Evolutionary conservation across 805 yeast genomes (phyloP), one percentile per base, ranked within the genome.

Genomic region (Saccharomycopsis sp.): DNA sequence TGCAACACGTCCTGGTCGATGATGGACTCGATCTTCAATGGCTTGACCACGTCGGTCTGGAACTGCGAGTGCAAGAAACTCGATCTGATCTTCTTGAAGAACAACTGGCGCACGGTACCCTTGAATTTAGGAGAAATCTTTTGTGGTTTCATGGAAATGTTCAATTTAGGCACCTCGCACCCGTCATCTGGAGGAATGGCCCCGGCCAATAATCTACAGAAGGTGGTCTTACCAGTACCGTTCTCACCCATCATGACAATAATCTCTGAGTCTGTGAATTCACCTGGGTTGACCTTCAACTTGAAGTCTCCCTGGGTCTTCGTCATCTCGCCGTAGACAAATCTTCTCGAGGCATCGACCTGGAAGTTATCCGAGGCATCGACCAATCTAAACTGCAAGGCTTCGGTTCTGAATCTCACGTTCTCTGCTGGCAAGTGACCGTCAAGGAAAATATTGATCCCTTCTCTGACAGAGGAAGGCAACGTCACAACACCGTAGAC

Each of bases 221-320:
- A 85, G 15, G 99, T 94, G 48, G 99, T 94, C 78, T 94, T 94
- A 79, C 99, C 99, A 18, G 99, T 94, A 78, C 99, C 99, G 73
- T 94, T 94, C 77, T 94, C 99, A 71, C 99, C 99, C 96, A 94
- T 92, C 97, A 94, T 89, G 58, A 94, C 99, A 68, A 94, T 80
- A 67, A 94, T 94, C 78, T 94, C 99, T 50, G 97, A 89, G 73
- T 94, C 96, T 57, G 96, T 85, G 75, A 92, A 94, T 59, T 87
- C 91, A 75, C 99, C 99, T 51, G 81, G 69, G 68, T 89, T 87
- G 61, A 94, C 86, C 59, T 74, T 77, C 71, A 94, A 79, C 69
- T 82, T 84, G 87, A 94, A 94, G 73, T 91, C 97, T 70, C 99
- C 99, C 78, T 91, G 92, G 50, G 97, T 91, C 80, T 90, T 91